Base-by-base conservation (phyloP, 2,329 filamentous ascomycete species). In the Ophiobolus disseminans region DNA sequence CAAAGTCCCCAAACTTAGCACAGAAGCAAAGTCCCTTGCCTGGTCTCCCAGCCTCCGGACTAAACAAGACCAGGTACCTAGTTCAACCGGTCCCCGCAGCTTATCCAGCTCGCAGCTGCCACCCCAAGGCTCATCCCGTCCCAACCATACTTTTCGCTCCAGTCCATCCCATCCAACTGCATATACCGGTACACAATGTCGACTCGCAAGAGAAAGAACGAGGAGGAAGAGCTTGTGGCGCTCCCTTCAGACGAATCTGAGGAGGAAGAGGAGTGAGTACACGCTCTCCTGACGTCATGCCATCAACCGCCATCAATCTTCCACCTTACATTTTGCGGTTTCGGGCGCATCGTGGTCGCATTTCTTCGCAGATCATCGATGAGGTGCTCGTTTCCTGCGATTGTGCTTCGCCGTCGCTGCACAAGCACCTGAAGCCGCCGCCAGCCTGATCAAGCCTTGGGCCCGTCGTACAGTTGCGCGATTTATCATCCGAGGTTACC, bases 151-250 rank as follows among this genome's bases (percentile, higher is more conserved):
- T 14, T 14, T 43, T 41, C 50, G 46, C 45, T 48, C 40, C 23
- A 35, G 45, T 31, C 47, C 39, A 11, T 31, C 23, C 21, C 35
- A 44, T 34, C 39, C 36, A 34, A 40, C 25, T 37, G 37, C 49
- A 38, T 14, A 45, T 22, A 36, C 37, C 19, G 44, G 43, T 14
- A 36, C 30, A 59, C 40, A 50, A 74, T 76, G 75, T 73, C 74
- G 32, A 76, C 74, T 40, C 73, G 75, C 59, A 76, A 77, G 64
- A 71, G 74, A 55, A 76, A 76, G 69, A 71, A 75, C 38, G 72
- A 75, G 43, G 70, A 74, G 54, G 73, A 75, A 58, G 75, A 77
- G 70, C 72, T 77, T 46, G 67, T 73, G 45, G 73, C 73, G 34
- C 73, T 77, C 21, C 75, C 75, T 4, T 73, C 72, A 47, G 72